Conservation (phyloP, 441 rosid genomes). For the Erodium trifolium region DNA sequence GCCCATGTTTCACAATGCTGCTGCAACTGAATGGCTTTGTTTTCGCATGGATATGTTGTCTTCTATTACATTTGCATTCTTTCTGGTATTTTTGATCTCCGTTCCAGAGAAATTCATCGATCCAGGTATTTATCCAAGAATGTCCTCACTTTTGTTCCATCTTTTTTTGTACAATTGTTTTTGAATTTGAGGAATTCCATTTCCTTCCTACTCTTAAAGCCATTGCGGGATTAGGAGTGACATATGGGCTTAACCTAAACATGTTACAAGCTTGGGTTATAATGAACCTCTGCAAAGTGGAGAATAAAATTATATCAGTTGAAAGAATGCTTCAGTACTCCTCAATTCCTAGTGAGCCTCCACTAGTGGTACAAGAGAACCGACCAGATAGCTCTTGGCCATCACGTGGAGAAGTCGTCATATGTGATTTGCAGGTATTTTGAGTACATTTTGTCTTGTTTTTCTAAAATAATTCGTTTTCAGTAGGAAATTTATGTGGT, state of each 20-base stretch:
- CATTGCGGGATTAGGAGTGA: slow-evolving; percentile 79
- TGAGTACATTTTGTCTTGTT: no score
- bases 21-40: slow-evolving; percentile 83
- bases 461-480: no score
- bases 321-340: slow-evolving; percentile 85
- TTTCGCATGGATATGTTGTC: slow-evolving; percentile 74
- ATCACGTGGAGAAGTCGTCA: slow-evolving; percentile 46
- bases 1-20: slow-evolving; percentile 59
- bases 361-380: slow-evolving; percentile 57
- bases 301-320: slow-evolving; percentile 77
- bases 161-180: no score
- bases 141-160: no score
- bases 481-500: no score
- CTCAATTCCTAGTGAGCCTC: slow-evolving; percentile 65
- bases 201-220: no score
- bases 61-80: slow-evolving; percentile 57
- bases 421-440: slow-evolving; percentile 39
- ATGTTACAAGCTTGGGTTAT: slow-evolving; percentile 56
- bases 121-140: slow-evolving; percentile 35
- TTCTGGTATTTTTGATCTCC: slow-evolving; percentile 53
- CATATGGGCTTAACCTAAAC: slow-evolving; percentile 75
- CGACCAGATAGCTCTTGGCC: slow-evolving; percentile 60
- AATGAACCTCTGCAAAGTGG: slow-evolving; percentile 54
- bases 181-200: no score
- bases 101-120: slow-evolving; percentile 58